phyloP scores from a whole-genome alignment of 176 grass and related monocot genomes.

The Typha latifolia region DNA sequence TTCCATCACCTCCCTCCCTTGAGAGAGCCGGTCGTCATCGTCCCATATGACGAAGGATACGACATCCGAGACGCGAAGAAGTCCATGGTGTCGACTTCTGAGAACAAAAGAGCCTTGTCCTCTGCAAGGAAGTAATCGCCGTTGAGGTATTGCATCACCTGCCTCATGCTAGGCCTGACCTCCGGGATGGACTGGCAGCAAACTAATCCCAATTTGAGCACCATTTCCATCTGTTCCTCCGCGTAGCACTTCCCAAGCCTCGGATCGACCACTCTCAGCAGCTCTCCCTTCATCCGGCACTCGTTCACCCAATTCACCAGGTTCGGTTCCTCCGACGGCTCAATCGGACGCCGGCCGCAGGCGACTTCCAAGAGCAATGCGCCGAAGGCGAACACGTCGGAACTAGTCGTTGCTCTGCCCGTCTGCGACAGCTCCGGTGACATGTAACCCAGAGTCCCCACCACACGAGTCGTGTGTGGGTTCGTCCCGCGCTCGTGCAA shows the following conservation, averaged over 20 bases:
- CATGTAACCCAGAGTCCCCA: conserved; percentile 41
- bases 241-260: neutral
- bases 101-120: neutral
- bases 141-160: conserved; percentile 34
- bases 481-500: conserved; percentile 26
- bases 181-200: conserved; percentile 34
- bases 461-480: conserved; percentile 26
- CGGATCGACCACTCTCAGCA: conserved; percentile 4
- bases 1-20: neutral
- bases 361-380: conserved; percentile 28
- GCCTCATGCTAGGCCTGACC: conserved; percentile 34
- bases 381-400: conserved; percentile 31
- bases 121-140: conserved; percentile 18
- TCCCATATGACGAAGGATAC: neutral
- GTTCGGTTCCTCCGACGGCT: neutral
- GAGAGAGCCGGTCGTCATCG: neutral
- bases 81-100: neutral
- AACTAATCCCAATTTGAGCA: conserved; percentile 25
- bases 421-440: conserved; percentile 29
- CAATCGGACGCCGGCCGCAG: conserved; percentile 19
- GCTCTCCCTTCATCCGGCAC: conserved; percentile 1
- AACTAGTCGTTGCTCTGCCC: conserved; percentile 25
- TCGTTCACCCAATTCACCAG: conserved; percentile 36
- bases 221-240: conserved; percentile 18
- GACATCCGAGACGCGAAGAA: neutral